Percentiles rank a stretch among this genome's conserved stretches.
These are phyloP conservation scores for Malus fusca DNA, from an alignment of 306 rosid species.

Conservation along the genomic window DNA sequence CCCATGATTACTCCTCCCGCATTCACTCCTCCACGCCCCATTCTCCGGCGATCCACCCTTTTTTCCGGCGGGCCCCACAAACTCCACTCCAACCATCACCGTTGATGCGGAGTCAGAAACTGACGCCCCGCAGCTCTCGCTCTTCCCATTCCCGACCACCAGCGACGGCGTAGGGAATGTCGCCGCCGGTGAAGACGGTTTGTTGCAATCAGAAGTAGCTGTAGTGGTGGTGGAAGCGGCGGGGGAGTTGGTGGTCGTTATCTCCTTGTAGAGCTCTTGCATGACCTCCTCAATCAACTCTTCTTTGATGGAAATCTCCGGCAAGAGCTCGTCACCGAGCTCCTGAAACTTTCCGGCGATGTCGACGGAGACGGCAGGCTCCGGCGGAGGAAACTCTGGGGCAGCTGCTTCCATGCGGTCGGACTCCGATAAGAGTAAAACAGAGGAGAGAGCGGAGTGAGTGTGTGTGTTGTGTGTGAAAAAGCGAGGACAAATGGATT, in stretches of 20 bases:
- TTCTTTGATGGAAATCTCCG: conserved; percentile 23
- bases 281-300: conserved; percentile 25
- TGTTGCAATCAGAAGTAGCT: background rate
- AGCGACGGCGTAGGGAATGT: background rate
- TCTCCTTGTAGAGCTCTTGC: conserved; percentile 32
- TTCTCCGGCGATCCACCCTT: background rate
- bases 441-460: background rate
- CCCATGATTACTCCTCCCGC: background rate
- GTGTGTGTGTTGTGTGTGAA: background rate
- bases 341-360: background rate
- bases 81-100: conserved; percentile 24
- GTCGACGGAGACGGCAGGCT: background rate
- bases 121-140: conserved; percentile 28
- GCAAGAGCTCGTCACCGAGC: background rate
- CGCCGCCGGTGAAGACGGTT: background rate
- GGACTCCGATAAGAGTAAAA: background rate
- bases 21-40: background rate
- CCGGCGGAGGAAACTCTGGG: background rate
- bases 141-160: background rate
- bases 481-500: background rate
- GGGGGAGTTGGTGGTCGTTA: background rate
- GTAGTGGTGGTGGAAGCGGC: background rate
- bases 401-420: background rate
- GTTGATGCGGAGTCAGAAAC: conserved; percentile 21
- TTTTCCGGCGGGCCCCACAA: background rate